A percentile compares a stretch with the other conserved stretches of the same genome.
These are phyloP conservation scores for Cryptosporidium ryanae DNA, from an alignment of 169 alveolate genomes.

Conservation along the genomic window DNA sequence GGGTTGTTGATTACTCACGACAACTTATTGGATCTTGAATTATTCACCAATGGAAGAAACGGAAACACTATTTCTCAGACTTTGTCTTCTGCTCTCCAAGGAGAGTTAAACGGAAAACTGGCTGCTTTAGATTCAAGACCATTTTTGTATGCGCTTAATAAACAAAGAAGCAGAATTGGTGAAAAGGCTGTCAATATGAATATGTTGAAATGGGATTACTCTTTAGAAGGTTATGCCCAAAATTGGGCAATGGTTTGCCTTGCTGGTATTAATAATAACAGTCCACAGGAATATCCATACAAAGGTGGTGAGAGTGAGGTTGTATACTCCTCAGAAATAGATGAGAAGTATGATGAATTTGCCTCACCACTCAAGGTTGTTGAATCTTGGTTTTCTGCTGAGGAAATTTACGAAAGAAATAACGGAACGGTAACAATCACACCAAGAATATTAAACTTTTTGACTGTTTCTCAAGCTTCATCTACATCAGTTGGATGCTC, in stretches of 20 bases:
- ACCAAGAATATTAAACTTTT: constrained; percentile 42
- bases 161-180: constrained; percentile 51
- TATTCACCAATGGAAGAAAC: constrained; percentile 45
- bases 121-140: constrained; percentile 49
- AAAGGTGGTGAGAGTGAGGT: constrained; percentile 75
- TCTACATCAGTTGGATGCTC: constrained; percentile 69
- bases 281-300: constrained; percentile 70
- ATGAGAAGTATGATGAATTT: constrained; percentile 31
- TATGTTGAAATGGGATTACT: constrained; percentile 72
- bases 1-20: constrained; percentile 34
- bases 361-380: constrained; percentile 55
- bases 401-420: constrained; percentile 51
- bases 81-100: constrained; percentile 40
- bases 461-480: constrained; percentile 70
- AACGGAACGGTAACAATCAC: constrained; percentile 48
- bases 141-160: constrained; percentile 27
- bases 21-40: constrained; percentile 43
- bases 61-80: constrained; percentile 59
- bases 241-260: constrained; percentile 73
- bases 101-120: constrained; percentile 31
- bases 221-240: constrained; percentile 66
- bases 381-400: constrained; percentile 60
- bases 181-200: constrained; percentile 33
- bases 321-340: constrained; percentile 44
- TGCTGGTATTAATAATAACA: constrained; percentile 58